Evolutionary conservation across 768 basidiomycete genomes (phyloP).

Genomic region (Chiua virens): DNA sequence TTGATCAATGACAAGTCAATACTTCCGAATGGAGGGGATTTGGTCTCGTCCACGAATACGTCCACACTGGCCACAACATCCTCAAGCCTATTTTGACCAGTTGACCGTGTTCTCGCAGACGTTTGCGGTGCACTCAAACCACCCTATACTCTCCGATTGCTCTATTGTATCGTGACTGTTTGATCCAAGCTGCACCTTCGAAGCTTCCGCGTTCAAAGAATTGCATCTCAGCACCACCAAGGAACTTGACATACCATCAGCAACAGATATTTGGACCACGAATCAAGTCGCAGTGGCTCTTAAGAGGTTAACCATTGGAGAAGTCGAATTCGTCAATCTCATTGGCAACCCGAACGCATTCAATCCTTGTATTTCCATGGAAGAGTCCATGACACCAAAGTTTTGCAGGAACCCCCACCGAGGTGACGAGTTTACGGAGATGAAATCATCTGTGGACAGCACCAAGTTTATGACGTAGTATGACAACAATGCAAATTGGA

Average conservation of each 20-base stretch:
- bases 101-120: slow-evolving; percentile 5
- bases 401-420: no score
- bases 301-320: neutral
- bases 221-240: neutral
- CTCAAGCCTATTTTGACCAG: slow-evolving; percentile 1
- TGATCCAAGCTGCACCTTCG: no score
- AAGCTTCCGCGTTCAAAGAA: no score
- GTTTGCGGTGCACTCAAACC: neutral
- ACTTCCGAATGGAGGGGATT: slow-evolving; percentile 8
- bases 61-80: neutral
- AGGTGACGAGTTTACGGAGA: no score
- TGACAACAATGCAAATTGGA: no score
- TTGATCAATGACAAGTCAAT: neutral
- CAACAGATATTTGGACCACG: no score
- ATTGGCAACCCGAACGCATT: neutral
- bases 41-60: slow-evolving; percentile 13
- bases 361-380: no score
- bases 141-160: neutral
- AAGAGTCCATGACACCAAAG: no score
- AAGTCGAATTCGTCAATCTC: slow-evolving; percentile 3
- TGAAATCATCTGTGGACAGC: no score
- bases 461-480: no score
- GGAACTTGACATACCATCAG: neutral
- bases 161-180: no score
- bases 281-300: no score